Percentiles rank a stretch among this genome's conserved stretches.
Evolutionary conservation across 768 basidiomycete species (phyloP).

Genomic region (Roridomyces roridus): DNA sequence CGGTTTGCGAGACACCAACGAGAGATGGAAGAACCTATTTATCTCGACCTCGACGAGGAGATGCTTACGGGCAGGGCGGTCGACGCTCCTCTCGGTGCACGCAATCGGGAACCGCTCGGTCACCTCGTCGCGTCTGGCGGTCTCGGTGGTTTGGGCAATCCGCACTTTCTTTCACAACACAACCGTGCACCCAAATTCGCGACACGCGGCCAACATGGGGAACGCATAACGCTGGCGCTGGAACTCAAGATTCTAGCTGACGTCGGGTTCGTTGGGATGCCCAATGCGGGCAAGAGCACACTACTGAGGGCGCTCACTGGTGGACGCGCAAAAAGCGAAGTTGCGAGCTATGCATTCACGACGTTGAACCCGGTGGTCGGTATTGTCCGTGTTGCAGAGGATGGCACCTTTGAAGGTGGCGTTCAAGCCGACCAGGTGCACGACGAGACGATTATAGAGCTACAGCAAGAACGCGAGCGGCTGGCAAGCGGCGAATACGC

Average conservation of each 20-base stretch:
- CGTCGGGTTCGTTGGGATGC: conserved; percentile 95
- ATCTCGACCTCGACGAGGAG: conserved; percentile 67
- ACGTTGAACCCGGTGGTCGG: conserved; percentile 95
- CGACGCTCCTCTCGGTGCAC: conserved; percentile 70
- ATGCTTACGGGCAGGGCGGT: conserved; percentile 43
- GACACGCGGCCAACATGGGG: conserved; percentile 76
- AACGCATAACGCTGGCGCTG: conserved; percentile 80
- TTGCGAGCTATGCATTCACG: conserved; percentile 93
- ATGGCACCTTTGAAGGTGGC: conserved; percentile 76
- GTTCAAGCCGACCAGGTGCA: conserved; percentile 55
- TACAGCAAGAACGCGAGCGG: conserved; percentile 47
- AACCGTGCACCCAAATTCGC: conserved; percentile 90
- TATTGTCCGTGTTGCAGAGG: conserved; percentile 82
- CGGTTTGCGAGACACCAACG: conserved; percentile 53
- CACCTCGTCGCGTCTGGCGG: conserved; percentile 82
- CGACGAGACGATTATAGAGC: conserved; percentile 72
- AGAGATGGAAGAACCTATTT: conserved; percentile 48
- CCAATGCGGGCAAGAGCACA: conserved; percentile 95
- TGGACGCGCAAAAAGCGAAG: conserved; percentile 80
- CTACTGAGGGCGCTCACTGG: conserved; percentile 89
- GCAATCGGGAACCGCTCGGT: conserved; percentile 57
- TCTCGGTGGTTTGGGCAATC: conserved; percentile 85
- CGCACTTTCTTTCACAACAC: conserved; percentile 72
- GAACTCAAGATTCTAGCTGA: conserved; percentile 96
- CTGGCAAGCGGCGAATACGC: conserved; percentile 61